Conservation (phyloP, 2,329 filamentous ascomycete species). For the Pseudogymnoascus sp. region DNA sequence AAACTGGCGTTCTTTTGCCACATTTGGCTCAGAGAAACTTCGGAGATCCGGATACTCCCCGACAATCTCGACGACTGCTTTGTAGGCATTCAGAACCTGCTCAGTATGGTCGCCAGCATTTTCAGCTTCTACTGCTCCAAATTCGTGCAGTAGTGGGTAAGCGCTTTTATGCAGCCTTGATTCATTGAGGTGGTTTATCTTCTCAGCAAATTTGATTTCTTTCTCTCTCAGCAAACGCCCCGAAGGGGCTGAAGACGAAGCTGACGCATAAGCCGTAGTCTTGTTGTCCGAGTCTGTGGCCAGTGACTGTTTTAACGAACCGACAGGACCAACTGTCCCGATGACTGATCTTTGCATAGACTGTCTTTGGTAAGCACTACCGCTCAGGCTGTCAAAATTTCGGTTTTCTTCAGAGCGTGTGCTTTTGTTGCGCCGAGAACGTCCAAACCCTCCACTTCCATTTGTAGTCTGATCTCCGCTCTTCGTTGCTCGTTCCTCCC, state of each 20-base stretch:
- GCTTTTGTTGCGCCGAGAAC: slow-evolving; percentile 27
- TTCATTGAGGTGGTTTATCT: slow-evolving; percentile 71
- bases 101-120: slow-evolving; percentile 64
- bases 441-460: slow-evolving; percentile 45
- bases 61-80: slow-evolving; percentile 71
- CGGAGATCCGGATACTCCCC: slow-evolving; percentile 60
- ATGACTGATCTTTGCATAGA: slow-evolving; percentile 78
- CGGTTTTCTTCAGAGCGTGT: slow-evolving; percentile 43
- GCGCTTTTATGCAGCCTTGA: slow-evolving; percentile 58
- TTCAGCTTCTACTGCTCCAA: slow-evolving; percentile 65
- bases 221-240: slow-evolving; percentile 76
- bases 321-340: slow-evolving; percentile 65
- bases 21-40: slow-evolving; percentile 52
- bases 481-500: slow-evolving; percentile 31
- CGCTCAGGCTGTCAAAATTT: slow-evolving; percentile 46
- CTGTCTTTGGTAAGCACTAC: slow-evolving; percentile 61
- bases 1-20: slow-evolving; percentile 69
- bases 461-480: slow-evolving; percentile 27
- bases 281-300: slow-evolving; percentile 63
- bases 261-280: slow-evolving; percentile 40
- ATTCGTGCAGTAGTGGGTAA: slow-evolving; percentile 69
- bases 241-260: slow-evolving; percentile 39
- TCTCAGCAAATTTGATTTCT: slow-evolving; percentile 71
- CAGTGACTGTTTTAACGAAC: slow-evolving; percentile 51
- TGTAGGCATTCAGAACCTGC: slow-evolving; percentile 75